Evolutionary conservation across 345 rosid genomes (phyloP).

Genomic region (Gossypium herbaceum): DNA sequence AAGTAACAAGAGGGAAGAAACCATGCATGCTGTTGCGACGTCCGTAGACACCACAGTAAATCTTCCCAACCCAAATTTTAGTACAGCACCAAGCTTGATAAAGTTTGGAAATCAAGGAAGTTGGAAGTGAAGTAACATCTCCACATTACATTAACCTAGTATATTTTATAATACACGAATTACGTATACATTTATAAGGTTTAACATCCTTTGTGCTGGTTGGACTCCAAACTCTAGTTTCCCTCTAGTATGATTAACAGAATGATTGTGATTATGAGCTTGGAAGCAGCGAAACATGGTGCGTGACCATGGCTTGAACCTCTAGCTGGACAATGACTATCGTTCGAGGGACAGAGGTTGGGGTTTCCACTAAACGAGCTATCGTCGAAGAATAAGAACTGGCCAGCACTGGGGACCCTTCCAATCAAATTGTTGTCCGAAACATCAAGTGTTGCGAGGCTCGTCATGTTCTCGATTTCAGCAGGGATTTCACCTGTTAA

Average conservation of each 20-base stretch:
- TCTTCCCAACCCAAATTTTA: too few species aligned
- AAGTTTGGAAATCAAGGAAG: too few species aligned
- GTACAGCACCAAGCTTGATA: too few species aligned
- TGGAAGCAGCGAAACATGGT: constrained; percentile 33
- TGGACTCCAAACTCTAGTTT: not conserved
- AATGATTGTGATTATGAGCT: constrained; percentile 40
- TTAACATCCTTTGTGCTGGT: too few species aligned
- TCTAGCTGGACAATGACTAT: constrained; percentile 34
- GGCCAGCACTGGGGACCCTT: constrained; percentile 62
- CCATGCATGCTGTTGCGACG: too few species aligned
- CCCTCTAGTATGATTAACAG: constrained; percentile 26
- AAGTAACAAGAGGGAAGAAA: too few species aligned
- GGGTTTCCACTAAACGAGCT: constrained; percentile 67
- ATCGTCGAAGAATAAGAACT: constrained; percentile 63
- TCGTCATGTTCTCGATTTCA: constrained; percentile 61
- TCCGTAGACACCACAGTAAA: too few species aligned
- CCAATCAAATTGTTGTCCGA: constrained; percentile 64
- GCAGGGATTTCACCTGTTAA: constrained; percentile 60
- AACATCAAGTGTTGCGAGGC: constrained; percentile 73
- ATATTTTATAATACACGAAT: too few species aligned
- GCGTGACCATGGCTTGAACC: constrained; percentile 25
- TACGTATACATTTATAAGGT: too few species aligned
- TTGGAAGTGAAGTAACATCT: too few species aligned
- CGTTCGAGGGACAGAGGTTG: constrained; percentile 53
- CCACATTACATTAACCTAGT: too few species aligned